phyloP scores from a whole-genome alignment of 2,329 filamentous ascomycete genomes.

The Pyricularia pennisetigena region DNA sequence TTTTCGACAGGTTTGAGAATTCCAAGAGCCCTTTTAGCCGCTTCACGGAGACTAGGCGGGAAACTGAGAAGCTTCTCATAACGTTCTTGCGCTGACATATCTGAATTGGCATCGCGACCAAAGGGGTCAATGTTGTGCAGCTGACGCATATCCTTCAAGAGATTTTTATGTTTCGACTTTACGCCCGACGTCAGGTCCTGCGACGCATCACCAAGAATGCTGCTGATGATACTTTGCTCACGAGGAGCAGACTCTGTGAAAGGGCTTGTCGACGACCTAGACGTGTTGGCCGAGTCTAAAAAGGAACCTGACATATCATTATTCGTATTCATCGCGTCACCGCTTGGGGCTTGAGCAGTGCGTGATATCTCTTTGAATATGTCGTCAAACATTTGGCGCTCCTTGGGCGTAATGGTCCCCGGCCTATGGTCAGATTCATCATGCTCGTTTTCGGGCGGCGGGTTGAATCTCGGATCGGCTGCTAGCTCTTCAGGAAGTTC shows the following conservation, averaged over 20 bases:
- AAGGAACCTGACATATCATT: slow-evolving; percentile 3
- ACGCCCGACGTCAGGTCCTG: not conserved
- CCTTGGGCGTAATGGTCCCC: slow-evolving; percentile 47
- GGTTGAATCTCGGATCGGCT: slow-evolving; percentile 13
- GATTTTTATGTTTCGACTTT: not conserved
- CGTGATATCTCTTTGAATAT: slow-evolving; percentile 48
- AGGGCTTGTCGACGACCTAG: not conserved
- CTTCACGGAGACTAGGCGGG: slow-evolving; percentile 27
- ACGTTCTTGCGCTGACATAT: slow-evolving; percentile 16
- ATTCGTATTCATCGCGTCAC: not conserved
- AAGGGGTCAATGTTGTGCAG: slow-evolving; percentile 2
- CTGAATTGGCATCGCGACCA: not conserved
- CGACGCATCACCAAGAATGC: slow-evolving; percentile 15
- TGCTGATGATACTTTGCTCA: slow-evolving; percentile 7
- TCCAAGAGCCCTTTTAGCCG: slow-evolving; percentile 27
- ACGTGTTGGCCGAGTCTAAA: not conserved
- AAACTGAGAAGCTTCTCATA: slow-evolving; percentile 26
- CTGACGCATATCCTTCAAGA: slow-evolving; percentile 3
- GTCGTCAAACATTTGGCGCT: slow-evolving; percentile 37
- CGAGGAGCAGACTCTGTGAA: not conserved
- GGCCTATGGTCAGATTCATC: slow-evolving; percentile 11
- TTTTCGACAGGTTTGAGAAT: slow-evolving; percentile 14
- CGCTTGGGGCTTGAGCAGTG: slow-evolving; percentile 4
- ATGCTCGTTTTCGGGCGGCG: slow-evolving; percentile 12
- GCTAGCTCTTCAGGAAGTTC: slow-evolving; percentile 30